These are phyloP conservation scores for Leishmania braziliensis DNA, from an alignment of 208 protist genomes.

Conservation along the genomic window DNA sequence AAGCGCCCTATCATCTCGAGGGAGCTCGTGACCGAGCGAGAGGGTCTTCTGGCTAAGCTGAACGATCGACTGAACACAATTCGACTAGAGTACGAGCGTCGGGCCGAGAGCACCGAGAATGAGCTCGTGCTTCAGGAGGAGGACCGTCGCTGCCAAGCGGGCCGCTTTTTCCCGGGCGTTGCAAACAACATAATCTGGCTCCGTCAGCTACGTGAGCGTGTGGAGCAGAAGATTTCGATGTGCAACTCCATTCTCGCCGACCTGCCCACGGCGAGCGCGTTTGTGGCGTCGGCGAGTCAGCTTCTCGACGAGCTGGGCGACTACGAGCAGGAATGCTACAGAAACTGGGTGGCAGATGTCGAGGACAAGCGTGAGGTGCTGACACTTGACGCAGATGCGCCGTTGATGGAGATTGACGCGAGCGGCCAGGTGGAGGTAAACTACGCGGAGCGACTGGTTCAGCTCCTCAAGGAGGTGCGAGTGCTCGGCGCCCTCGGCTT, in stretches of 20 bases:
- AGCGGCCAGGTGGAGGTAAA: slow-evolving; percentile 87
- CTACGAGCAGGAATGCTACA: slow-evolving; percentile 86
- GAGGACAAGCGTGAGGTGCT: slow-evolving; percentile 69
- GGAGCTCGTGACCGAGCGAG: slow-evolving; percentile 86
- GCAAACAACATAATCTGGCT: slow-evolving; percentile 94
- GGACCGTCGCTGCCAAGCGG: slow-evolving; percentile 85
- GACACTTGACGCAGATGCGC: slow-evolving; percentile 80
- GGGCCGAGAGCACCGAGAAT: slow-evolving; percentile 71
- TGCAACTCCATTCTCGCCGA: slow-evolving; percentile 79
- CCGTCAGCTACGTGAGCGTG: slow-evolving; percentile 74
- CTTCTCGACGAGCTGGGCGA: slow-evolving; percentile 86
- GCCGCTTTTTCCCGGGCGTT: slow-evolving; percentile 90
- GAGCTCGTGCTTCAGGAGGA: slow-evolving; percentile 82
- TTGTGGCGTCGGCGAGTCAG: slow-evolving; percentile 51
- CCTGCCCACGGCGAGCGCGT: slow-evolving; percentile 65
- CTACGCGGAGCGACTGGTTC: slow-evolving; percentile 88
- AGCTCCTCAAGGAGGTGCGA: slow-evolving; percentile 90
- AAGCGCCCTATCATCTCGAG: slow-evolving; percentile 85
- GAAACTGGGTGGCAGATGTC: slow-evolving; percentile 78
- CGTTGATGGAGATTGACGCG: slow-evolving; percentile 86
- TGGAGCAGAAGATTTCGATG: slow-evolving; percentile 84
- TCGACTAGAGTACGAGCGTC: slow-evolving; percentile 88
- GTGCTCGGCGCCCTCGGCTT: slow-evolving; percentile 81
- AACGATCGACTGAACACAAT: slow-evolving; percentile 87
- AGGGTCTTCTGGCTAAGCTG: slow-evolving; percentile 83